phyloP scores from a whole-genome alignment of 225 moss, liverwort and hornwort genomes.

The Marchantia paleacea region DNA sequence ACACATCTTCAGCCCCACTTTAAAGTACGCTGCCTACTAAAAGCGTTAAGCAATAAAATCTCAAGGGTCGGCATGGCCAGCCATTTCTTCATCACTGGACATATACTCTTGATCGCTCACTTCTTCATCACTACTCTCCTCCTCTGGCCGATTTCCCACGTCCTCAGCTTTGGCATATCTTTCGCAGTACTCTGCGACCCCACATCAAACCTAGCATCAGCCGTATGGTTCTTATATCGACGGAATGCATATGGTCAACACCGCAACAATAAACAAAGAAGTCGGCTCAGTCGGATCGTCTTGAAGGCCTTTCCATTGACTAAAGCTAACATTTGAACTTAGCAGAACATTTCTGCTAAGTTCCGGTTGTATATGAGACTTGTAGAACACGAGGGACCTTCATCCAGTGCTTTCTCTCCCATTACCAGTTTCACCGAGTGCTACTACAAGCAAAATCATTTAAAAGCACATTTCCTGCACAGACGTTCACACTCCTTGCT shows the following conservation, averaged over 20 bases:
- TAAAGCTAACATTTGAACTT: no score
- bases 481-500: no score
- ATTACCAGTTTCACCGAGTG: no score
- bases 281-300: no score
- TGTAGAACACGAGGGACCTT: no score
- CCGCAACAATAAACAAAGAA: not conserved
- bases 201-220: not conserved
- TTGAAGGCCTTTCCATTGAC: no score
- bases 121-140: slow-evolving; percentile 75
- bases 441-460: no score
- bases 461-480: no score
- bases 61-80: slow-evolving; percentile 88
- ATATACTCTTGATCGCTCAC: slow-evolving; percentile 88
- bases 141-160: slow-evolving; percentile 67
- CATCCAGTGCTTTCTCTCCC: no score
- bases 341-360: no score
- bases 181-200: slow-evolving; percentile 69
- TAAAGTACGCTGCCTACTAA: slow-evolving; percentile 12
- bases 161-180: slow-evolving; percentile 92
- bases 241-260: not conserved
- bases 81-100: slow-evolving; percentile 97
- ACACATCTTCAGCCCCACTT: slow-evolving; percentile 25
- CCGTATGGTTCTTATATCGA: not conserved
- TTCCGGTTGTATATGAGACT: no score
- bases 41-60: slow-evolving; percentile 23